A percentile compares a stretch with the other conserved stretches of the same genome.
phyloP scores from a whole-genome alignment of 148 eudicot genomes.

The Vaccinium macrocarpon region DNA sequence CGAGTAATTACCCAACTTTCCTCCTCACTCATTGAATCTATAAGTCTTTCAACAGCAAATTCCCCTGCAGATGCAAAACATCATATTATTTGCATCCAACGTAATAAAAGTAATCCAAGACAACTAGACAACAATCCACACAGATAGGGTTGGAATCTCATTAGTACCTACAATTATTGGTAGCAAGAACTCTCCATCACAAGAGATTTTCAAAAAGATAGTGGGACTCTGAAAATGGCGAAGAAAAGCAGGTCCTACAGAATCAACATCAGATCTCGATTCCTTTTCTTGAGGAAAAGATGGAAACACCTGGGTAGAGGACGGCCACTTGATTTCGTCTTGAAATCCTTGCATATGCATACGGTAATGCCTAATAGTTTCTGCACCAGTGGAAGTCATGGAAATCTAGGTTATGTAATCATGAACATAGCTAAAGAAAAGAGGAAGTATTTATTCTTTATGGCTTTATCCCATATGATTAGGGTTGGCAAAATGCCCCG shows the following conservation, averaged over 20 bases:
- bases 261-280: constrained; percentile 28
- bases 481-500: too few relatives aligned
- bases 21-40: constrained; percentile 54
- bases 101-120: neutral
- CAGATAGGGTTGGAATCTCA: constrained; percentile 6
- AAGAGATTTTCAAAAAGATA: constrained; percentile 73
- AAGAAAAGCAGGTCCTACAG: constrained; percentile 53
- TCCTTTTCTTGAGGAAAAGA: constrained; percentile 36
- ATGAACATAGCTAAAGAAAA: neutral
- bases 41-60: constrained; percentile 60
- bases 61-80: constrained; percentile 50
- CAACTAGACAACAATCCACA: constrained; percentile 17
- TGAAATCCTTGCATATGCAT: constrained; percentile 62
- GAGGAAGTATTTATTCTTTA: constrained; percentile 6
- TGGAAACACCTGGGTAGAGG: constrained; percentile 32
- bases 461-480: neutral
- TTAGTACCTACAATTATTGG: constrained; percentile 70
- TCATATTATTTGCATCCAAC: neutral
- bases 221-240: constrained; percentile 65
- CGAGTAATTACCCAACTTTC: constrained; percentile 43
- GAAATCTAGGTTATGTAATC: neutral
- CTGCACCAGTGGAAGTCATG: constrained; percentile 37
- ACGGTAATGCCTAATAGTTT: constrained; percentile 55
- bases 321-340: constrained; percentile 37
- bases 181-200: constrained; percentile 71